These are phyloP conservation scores for Cryptococcus neoformans DNA, from an alignment of 1,284 basidiomycete species.

Conservation along the genomic window DNA sequence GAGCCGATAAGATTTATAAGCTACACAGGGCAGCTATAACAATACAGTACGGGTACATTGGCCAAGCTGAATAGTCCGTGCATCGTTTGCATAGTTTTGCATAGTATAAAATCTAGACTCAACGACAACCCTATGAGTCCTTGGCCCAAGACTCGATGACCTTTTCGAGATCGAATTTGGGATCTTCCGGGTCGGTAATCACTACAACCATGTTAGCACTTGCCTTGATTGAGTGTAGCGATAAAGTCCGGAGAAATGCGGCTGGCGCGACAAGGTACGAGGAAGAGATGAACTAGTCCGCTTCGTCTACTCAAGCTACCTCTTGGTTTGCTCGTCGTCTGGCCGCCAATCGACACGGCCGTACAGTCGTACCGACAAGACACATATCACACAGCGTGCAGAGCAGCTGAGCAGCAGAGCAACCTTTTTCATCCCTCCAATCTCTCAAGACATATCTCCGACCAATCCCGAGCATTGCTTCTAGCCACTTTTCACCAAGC, in stretches of 20 bases:
- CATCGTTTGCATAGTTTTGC: slow-evolving; percentile 1
- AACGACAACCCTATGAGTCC: slow-evolving; percentile 26
- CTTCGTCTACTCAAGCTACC: no score
- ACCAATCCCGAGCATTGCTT: neutral
- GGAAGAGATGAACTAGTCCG: neutral
- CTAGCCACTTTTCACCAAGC: no score
- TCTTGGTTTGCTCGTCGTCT: no score
- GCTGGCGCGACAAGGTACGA: neutral
- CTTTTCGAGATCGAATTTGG: slow-evolving; percentile 95
- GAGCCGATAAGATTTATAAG: no score
- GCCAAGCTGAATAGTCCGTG: neutral
- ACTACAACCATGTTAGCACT: slow-evolving; percentile 49
- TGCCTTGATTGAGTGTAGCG: neutral
- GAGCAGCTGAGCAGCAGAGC: no score
- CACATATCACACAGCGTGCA: no score
- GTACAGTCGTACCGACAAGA: no score
- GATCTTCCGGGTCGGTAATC: slow-evolving; percentile 89
- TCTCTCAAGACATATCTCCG: neutral
- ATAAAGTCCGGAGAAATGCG: neutral
- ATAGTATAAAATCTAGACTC: neutral
- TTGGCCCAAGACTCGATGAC: slow-evolving; percentile 57
- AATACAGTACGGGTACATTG: no score
- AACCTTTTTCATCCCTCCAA: no score
- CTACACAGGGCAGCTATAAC: no score
- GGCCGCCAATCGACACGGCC: no score